phyloP scores from a whole-genome alignment of 2,329 filamentous ascomycete genomes.

The Trichoderma semiorbis region DNA sequence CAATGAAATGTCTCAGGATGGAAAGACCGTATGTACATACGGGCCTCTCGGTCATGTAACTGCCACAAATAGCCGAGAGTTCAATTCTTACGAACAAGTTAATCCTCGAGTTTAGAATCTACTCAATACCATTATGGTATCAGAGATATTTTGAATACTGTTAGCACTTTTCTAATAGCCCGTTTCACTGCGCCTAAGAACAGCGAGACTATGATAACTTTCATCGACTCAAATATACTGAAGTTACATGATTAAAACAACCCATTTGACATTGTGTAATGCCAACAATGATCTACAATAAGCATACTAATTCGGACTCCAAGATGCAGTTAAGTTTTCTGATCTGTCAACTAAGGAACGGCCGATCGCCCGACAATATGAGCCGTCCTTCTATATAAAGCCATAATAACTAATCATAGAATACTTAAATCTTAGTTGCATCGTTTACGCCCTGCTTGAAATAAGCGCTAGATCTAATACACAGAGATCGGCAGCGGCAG shows the following conservation, averaged over 20 bases:
- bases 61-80: too few relatives aligned
- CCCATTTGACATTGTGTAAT: neutral
- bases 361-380: neutral
- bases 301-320: neutral
- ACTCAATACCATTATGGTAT: fast-evolving
- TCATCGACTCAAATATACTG: fast-evolving
- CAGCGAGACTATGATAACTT: neutral
- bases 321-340: neutral
- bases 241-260: neutral
- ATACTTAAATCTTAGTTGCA: neutral
- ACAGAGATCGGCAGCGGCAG: neutral
- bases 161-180: neutral
- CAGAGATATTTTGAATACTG: neutral
- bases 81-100: too few relatives aligned
- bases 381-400: neutral
- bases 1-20: neutral
- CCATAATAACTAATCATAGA: neutral
- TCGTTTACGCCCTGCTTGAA: neutral
- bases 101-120: neutral
- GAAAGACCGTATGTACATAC: neutral
- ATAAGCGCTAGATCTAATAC: slow-evolving; percentile 2
- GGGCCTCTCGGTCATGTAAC: neutral
- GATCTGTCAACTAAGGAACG: neutral
- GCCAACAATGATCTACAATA: neutral
- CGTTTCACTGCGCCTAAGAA: neutral